A percentile compares a stretch with the other conserved stretches of the same genome.
Conservation (phyloP, 768 basidiomycete species). For the Naganishia antarctica region DNA sequence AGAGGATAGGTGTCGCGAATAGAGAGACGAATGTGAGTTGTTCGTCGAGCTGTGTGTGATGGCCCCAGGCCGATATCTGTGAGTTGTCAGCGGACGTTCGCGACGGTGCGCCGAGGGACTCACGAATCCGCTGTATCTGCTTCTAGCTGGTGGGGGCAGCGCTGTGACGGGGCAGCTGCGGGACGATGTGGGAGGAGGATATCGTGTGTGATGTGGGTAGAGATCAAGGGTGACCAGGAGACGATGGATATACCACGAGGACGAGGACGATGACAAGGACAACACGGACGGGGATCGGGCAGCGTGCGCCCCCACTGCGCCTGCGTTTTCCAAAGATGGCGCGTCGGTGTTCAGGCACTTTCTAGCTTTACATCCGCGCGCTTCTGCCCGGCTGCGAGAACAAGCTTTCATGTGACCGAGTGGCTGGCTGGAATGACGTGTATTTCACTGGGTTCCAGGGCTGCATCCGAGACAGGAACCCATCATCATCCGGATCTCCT, state of each 20-base stretch:
- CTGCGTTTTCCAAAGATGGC: too few relatives aligned
- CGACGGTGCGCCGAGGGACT: neutral
- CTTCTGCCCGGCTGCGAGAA: too few relatives aligned
- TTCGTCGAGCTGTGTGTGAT: neutral
- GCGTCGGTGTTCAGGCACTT: neutral
- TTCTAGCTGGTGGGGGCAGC: neutral
- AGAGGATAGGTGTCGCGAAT: neutral
- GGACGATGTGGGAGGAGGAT: too few relatives aligned
- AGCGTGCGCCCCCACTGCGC: too few relatives aligned
- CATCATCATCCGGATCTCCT: neutral
- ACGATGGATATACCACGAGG: too few relatives aligned
- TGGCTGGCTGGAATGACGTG: neutral
- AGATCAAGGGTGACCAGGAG: too few relatives aligned
- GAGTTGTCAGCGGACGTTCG: neutral
- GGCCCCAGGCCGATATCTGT: slow-evolving; percentile 14
- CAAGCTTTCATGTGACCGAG: neutral
- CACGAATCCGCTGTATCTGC: neutral
- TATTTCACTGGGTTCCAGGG: neutral
- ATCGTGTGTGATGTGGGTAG: too few relatives aligned
- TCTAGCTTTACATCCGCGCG: neutral
- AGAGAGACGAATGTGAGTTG: neutral
- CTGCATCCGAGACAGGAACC: neutral
- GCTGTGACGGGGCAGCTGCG: slow-evolving; percentile 17
- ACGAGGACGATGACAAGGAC: neutral
- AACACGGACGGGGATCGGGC: too few relatives aligned